A percentile compares a stretch with the other conserved stretches of the same genome.
phyloP scores from a whole-genome alignment of 1,284 basidiomycete species.

The Ganoderma lingzhi region DNA sequence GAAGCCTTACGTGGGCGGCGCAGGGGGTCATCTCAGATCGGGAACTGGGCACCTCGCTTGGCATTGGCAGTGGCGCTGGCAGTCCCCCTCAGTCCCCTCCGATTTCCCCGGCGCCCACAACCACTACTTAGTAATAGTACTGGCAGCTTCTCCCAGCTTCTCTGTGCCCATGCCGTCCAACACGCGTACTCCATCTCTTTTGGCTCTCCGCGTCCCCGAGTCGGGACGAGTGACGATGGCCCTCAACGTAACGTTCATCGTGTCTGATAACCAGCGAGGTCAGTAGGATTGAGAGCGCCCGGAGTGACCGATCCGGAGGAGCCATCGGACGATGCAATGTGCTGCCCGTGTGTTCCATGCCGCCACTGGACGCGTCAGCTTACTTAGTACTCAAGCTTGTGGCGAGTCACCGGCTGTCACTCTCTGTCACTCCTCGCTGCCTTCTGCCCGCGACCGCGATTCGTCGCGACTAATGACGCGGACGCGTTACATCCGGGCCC shows the following conservation, averaged over 20 bases:
- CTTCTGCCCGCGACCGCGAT: not conserved
- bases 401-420: not conserved
- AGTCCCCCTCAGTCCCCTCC: not conserved
- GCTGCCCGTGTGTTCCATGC: not conserved
- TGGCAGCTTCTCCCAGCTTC: too few species aligned
- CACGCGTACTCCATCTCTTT: too few species aligned
- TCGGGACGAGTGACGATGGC: too few species aligned
- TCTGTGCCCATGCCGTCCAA: too few species aligned
- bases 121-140: not conserved
- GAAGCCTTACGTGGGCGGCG: conserved; percentile 14
- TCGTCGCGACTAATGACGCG: too few species aligned
- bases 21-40: conserved; percentile 1
- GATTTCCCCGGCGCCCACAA: conserved; percentile 3
- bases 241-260: too few species aligned
- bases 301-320: not conserved
- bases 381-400: not conserved
- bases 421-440: not conserved
- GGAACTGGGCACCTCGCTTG: not conserved
- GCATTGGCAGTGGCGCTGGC: not conserved
- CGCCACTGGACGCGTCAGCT: conserved; percentile 2
- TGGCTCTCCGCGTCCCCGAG: too few species aligned
- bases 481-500: too few species aligned
- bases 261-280: too few species aligned
- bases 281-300: not conserved
- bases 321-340: not conserved